A percentile compares a stretch with the other conserved stretches of the same genome.
These are phyloP conservation scores for Beauveria sp. DNA, from an alignment of 2,329 filamentous ascomycete genomes.

Conservation along the genomic window DNA sequence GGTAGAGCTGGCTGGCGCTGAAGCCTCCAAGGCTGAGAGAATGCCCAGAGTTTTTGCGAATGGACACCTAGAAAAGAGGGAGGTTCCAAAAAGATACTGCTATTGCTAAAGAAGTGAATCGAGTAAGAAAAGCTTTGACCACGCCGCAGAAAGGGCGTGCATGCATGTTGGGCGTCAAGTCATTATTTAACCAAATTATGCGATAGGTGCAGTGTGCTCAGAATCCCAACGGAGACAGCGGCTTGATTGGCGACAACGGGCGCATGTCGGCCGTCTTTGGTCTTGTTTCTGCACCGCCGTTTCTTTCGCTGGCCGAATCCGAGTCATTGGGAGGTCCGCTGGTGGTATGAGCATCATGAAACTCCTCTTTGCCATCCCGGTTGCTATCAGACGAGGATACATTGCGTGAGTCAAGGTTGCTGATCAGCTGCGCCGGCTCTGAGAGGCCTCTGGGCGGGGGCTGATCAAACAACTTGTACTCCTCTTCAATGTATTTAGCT, in stretches of 20 bases:
- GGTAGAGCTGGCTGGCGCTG: not conserved
- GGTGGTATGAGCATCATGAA: slow-evolving; percentile 25
- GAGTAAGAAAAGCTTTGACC: not conserved
- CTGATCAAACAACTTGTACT: slow-evolving; percentile 54
- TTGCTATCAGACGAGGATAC: slow-evolving; percentile 48
- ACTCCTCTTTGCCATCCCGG: slow-evolving; percentile 27
- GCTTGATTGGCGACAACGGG: slow-evolving; percentile 52
- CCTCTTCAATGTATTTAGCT: slow-evolving; percentile 65
- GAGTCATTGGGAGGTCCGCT: slow-evolving; percentile 32
- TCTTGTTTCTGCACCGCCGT: slow-evolving; percentile 30
- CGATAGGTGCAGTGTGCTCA: slow-evolving; percentile 17
- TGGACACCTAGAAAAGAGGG: not conserved
- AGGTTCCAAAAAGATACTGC: not conserved
- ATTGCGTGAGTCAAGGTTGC: slow-evolving; percentile 10
- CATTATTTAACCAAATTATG: not conserved
- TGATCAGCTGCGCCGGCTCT: slow-evolving; percentile 21
- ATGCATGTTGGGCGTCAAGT: slow-evolving; percentile 1
- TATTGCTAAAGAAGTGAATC: not conserved
- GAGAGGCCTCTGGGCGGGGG: slow-evolving; percentile 45
- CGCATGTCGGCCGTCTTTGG: slow-evolving; percentile 34
- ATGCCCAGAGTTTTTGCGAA: not conserved
- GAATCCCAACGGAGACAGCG: slow-evolving; percentile 48
- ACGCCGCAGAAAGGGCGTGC: not conserved
- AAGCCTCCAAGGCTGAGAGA: not conserved
- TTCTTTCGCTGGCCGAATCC: slow-evolving; percentile 38